phyloP scores from a whole-genome alignment of 306 rosid genomes.

The Delonix regia region DNA sequence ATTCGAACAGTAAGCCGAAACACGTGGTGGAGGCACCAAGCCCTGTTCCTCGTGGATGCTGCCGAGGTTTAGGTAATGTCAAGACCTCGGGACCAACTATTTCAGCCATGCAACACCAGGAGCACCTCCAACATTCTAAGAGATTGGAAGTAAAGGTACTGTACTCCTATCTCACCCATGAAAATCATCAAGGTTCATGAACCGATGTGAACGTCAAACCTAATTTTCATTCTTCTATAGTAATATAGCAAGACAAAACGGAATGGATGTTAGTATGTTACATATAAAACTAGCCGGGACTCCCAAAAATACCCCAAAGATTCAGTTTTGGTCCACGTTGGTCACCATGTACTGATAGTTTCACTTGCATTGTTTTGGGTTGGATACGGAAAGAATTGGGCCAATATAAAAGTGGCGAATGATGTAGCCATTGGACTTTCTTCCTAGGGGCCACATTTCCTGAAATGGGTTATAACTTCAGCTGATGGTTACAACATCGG shows the following conservation, averaged over 20 bases:
- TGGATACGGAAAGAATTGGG: neutral
- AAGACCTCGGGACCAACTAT: constrained; percentile 47
- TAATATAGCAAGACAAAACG: neutral
- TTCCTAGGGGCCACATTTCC: neutral
- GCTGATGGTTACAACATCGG: neutral
- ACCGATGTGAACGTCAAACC: neutral
- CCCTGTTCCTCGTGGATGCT: constrained; percentile 45
- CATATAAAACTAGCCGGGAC: neutral
- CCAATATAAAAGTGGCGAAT: neutral
- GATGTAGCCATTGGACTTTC: neutral
- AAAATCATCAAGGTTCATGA: no score
- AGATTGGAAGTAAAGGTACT: constrained; percentile 55
- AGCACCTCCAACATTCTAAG: constrained; percentile 32
- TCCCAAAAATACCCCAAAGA: neutral
- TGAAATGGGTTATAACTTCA: neutral
- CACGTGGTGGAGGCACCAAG: constrained; percentile 12
- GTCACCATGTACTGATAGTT: no score
- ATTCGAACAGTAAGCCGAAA: neutral
- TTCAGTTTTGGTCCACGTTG: neutral
- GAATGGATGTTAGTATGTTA: neutral
- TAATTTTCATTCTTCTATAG: neutral
- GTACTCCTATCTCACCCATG: neutral
- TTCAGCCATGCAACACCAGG: constrained; percentile 26
- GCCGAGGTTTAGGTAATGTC: constrained; percentile 47
- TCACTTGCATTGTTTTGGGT: neutral